Evolutionary conservation across 2,329 filamentous ascomycete species (phyloP), one percentile per base, ranked within the genome.

Genomic region (Thelonectria blattea): DNA sequence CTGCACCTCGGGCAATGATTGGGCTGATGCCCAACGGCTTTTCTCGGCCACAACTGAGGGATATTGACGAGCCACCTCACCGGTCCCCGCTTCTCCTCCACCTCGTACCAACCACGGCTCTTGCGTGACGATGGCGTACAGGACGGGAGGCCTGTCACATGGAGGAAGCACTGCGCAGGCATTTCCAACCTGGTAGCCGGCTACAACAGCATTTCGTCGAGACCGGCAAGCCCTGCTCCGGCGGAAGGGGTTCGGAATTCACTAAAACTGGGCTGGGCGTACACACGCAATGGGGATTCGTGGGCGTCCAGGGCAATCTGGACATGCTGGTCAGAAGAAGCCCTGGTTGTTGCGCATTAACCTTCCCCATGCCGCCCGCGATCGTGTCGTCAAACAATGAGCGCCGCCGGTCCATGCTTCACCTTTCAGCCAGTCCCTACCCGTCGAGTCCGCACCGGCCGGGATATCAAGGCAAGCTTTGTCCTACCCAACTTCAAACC

Each of bases 101-200:
- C 37, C 63, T 62, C 52, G 61, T 69, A 62, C 68, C 69, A 71
- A 71, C 69, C 67, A 71, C 50, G 60, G 51, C 46, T 51, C 63
- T 63, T 69, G 66, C 65, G 65, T 70, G 69, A 70, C 68, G 58
- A 68, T 67, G 64, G 60, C 66, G 60, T 59, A 70, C 67, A 65
- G 34, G 46, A 53, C 67, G 64, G 34, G 46, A 53, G 56, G 57
- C 52, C 59, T 54, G 57, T 68, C 67, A 71, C 69, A 70, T 71
- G 69, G 56, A 65, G 52, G 52, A 8, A 55, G 34, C 34, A 14
- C 34, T 56, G 5, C 51, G 52, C 47, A 58, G 60, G 46, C 51
- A 27, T 30, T 34, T 48, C 47, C 48, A 56, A 51, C 50, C 57
- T 52, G 53, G 48, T 51, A 56, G 48, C 42, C 39, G 49, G 58